phyloP scores from a whole-genome alignment of 2,329 filamentous ascomycete genomes.

The Herpotrichia juniperi region DNA sequence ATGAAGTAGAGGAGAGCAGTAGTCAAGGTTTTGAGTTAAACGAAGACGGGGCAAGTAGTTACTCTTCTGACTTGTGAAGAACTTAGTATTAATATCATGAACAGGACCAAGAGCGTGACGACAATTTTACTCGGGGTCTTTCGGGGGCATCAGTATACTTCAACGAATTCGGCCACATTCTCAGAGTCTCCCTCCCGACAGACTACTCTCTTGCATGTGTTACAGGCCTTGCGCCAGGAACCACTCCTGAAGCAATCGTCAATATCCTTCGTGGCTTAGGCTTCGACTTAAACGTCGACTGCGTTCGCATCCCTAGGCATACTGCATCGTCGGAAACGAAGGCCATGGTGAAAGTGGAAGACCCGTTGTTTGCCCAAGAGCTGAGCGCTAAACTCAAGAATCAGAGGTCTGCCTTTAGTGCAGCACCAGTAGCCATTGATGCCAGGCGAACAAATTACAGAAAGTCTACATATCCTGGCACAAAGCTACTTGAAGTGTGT shows the following conservation, averaged over 20 bases:
- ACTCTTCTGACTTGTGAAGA: background rate
- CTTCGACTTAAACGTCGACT: conserved; percentile 5
- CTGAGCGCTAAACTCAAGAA: conserved; percentile 7
- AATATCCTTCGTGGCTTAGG: conserved; percentile 4
- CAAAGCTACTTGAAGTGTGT: conserved; percentile 10
- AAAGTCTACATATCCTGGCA: conserved; percentile 16
- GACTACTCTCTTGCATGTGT: conserved; percentile 11
- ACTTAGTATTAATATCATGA: background rate
- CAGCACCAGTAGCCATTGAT: conserved; percentile 5
- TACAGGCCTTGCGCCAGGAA: conserved; percentile 8
- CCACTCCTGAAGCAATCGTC: conserved; percentile 4
- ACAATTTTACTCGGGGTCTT: conserved; percentile 10
- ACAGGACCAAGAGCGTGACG: conserved; percentile 1
- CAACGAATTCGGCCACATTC: conserved; percentile 11
- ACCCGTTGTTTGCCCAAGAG: conserved; percentile 8
- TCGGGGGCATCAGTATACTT: conserved; percentile 12
- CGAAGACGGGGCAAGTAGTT: conserved; percentile 9
- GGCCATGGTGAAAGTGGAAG: conserved; percentile 12
- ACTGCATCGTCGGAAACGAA: conserved; percentile 1
- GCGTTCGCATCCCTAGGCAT: conserved; percentile 9
- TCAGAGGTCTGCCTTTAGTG: background rate
- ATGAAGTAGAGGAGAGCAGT: background rate
- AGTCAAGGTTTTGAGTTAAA: background rate
- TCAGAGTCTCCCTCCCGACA: conserved; percentile 9
- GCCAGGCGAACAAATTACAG: conserved; percentile 7